Evolutionary conservation across 2,329 filamentous ascomycete species (phyloP), one percentile per base, ranked within the genome.

Genomic region (Metarhizium rileyi): DNA sequence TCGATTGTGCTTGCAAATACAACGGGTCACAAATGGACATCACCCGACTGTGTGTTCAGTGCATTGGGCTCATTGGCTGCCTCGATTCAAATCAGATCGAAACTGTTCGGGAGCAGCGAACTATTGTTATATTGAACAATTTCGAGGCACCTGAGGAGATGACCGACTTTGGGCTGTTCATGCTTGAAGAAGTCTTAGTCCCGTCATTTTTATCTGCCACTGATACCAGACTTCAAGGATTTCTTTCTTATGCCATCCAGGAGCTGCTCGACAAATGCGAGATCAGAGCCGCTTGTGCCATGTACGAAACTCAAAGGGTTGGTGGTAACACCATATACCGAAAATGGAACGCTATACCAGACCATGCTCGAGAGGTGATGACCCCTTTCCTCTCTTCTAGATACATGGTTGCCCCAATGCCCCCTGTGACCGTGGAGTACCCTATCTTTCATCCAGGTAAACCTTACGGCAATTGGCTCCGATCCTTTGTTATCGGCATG

Each of bases 161-260:
- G 1, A 84, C 88, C 16, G 83, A 93, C 53, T 99, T 97, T 65
- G 81, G 89, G 7, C 74, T 93, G 38, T 90, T 90, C 59, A 75
- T 95, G 44, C 74, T 99, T 16, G 85, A 95, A 59, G 79, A 94
- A 61, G 85, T 95, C 7, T 72, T 98, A 10, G 89, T 97, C 25
- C 90, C 90, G 53, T 86, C 90, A 1, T 99, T 98, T 61, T 73
- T 95, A 41, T 95, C 91, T 1, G 86, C 88, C 1, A 93, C 86
- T 0, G 94, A 96, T 63, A 86, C 90, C 2, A 84, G 82, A 55
- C 77, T 90, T 5, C 93, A 97, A 65, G 90, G 90, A 0, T 95
- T 94, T 62, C 75, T 99, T 18, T 91, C 91, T 1, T 98, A 87
- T 66, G 87, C 86, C 2, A 96, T 98, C 83, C 93, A 99, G 66